These are phyloP conservation scores for Chlorella sp. DNA, from an alignment of 139 green algal genomes.

Conservation along the genomic window DNA sequence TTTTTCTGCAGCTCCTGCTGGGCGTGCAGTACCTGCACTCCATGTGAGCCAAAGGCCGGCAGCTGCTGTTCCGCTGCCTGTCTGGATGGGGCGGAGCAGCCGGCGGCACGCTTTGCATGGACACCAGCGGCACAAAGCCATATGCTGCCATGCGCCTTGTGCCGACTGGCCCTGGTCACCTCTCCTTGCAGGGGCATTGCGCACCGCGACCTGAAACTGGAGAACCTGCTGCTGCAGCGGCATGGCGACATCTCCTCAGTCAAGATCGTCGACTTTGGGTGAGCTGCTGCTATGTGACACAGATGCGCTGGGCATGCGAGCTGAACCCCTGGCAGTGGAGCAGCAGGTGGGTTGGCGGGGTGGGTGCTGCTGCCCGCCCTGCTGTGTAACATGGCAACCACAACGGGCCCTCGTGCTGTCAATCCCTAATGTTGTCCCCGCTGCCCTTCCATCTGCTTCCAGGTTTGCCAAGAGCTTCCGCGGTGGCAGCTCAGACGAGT, in stretches of 20 bases:
- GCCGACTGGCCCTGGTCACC: too few species aligned
- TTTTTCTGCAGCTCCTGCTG: constrained; percentile 79
- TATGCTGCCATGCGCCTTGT: too few species aligned
- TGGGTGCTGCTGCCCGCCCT: too few species aligned
- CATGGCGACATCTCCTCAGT: constrained; percentile 71
- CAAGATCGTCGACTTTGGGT: constrained; percentile 88
- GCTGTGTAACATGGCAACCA: too few species aligned
- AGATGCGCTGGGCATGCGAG: background rate
- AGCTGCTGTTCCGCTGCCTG: background rate
- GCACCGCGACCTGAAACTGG: constrained; percentile 93
- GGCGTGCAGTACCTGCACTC: constrained; percentile 87
- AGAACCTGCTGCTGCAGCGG: constrained; percentile 88
- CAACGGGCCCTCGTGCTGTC: too few species aligned
- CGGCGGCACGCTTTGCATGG: too few species aligned
- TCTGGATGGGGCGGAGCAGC: too few species aligned
- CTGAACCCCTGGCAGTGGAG: too few species aligned
- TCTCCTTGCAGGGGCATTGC: constrained; percentile 58
- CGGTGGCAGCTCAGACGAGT: constrained; percentile 17
- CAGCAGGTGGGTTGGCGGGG: too few species aligned
- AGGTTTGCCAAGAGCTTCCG: constrained; percentile 71
- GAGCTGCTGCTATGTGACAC: background rate
- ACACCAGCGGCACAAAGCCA: too few species aligned
- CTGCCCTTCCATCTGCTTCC: background rate
- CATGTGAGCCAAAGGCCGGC: constrained; percentile 20
- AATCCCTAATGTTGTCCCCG: too few species aligned